Conservation (phyloP, 495 filamentous ascomycete species). For the Tuber indicum region DNA sequence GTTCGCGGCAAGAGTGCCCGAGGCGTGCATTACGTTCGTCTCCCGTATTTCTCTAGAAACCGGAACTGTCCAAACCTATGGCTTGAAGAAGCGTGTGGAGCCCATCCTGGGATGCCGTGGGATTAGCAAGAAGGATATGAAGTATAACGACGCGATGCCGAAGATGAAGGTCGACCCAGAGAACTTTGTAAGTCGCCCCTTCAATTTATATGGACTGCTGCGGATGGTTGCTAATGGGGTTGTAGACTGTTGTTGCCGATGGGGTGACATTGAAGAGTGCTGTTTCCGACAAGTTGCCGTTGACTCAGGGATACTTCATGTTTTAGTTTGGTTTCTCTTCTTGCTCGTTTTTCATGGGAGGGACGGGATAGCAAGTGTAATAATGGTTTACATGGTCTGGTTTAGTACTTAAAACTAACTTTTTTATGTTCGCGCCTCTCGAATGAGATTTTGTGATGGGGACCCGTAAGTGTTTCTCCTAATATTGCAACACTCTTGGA, state of each 20-base stretch:
- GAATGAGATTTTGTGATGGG: neutral
- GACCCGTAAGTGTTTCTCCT: too few species aligned
- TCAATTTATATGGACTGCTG: conserved; percentile 31
- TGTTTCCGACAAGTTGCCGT: conserved; percentile 63
- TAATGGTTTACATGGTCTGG: neutral
- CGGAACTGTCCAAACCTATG: conserved; percentile 63
- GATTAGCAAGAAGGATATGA: conserved; percentile 88
- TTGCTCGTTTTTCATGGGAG: neutral
- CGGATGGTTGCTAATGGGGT: neutral
- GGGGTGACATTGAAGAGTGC: conserved; percentile 67
- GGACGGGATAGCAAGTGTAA: neutral
- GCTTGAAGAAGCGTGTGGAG: conserved; percentile 72
- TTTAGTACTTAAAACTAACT: neutral
- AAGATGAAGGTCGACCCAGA: conserved; percentile 93
- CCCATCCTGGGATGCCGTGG: conserved; percentile 71
- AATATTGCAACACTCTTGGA: too few species aligned
- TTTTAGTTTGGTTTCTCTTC: conserved; percentile 41
- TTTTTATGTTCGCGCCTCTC: neutral
- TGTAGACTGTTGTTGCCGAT: conserved; percentile 73
- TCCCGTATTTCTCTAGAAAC: conserved; percentile 61
- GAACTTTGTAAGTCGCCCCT: conserved; percentile 53
- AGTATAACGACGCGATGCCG: conserved; percentile 80
- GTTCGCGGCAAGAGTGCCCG: conserved; percentile 71
- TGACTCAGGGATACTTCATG: conserved; percentile 75
- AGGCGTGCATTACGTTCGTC: conserved; percentile 74